Evolutionary conservation across 1,139 yeast genomes (phyloP), one percentile per base, ranked within the genome.

Genomic region (Geotrichum phurueaensis): DNA sequence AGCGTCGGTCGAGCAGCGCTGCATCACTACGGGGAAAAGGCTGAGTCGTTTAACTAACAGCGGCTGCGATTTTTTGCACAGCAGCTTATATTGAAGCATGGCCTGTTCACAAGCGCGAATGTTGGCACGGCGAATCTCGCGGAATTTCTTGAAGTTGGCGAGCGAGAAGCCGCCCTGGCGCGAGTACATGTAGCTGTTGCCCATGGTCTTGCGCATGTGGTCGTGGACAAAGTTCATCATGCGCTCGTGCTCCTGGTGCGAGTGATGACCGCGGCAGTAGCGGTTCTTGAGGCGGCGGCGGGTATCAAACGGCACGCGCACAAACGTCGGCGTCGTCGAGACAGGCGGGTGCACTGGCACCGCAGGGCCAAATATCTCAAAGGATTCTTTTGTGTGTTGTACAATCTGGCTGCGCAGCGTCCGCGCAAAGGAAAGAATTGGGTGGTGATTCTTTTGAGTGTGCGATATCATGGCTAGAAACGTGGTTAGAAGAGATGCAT

Each of bases 301-400:
- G 2, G 51, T 39, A 31, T 54, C 57, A 29, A 54, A 54, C n/a
- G 57, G 57, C 4, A 54, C 45, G 9, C 57, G 25, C 13, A 54
- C 22, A 7, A 54, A 23, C 3, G 57, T 36, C n/a, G 57, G 57
- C 9, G 47, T 39, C 2, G 57, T 54, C 15, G 48, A 27, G 18
- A 45, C 51, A 3, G 51, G 58, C 23, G 48, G 56, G 18, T 53
- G 48, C 15, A 1, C 7, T 3, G 56, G 56, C 50, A 53, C 18
- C 22, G 27, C 39, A 9, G n/a, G 27, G 12, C 57, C 52, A 10
- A 54, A 54, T 1, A 54, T 20, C 10, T 54, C 57, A 20, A 54
- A 54, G 10, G 57, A 45, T 13, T 54, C 57, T 25, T 54, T 54
- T 18, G 54, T 52, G 47, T 52, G 54, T 36, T 13, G 45, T 7